Percentiles rank a stretch among this genome's conserved stretches.
Conservation (phyloP, 495 filamentous ascomycete genomes). For the Annulohypoxylon maeteangense region DNA sequence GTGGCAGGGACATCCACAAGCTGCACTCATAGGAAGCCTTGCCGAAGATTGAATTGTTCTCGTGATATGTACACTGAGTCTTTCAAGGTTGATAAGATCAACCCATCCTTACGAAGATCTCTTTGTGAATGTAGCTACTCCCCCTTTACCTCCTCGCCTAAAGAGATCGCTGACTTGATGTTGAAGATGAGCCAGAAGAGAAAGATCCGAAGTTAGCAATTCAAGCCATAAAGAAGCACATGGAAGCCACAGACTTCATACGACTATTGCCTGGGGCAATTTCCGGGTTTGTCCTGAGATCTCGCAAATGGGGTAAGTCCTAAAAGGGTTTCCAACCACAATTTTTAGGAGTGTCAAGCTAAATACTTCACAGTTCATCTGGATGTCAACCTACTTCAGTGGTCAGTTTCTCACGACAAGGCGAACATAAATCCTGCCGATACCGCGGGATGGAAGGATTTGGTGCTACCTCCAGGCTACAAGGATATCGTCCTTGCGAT, state of each 20-base stretch:
- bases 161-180: neutral
- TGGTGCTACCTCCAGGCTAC: neutral
- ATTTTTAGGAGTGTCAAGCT: neutral
- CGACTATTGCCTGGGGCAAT: neutral
- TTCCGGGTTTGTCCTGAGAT: neutral
- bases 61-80: slow-evolving; percentile 2
- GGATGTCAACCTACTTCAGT: neutral
- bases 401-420: neutral
- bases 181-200: slow-evolving; percentile 1
- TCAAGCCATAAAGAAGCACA: neutral
- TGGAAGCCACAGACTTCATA: slow-evolving; percentile 3
- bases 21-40: neutral
- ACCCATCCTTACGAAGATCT: neutral
- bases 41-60: neutral
- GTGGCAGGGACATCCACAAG: neutral
- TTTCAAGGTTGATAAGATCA: slow-evolving; percentile 1
- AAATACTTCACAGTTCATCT: neutral
- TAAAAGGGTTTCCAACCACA: neutral
- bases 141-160: neutral
- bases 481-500: slow-evolving; percentile 15
- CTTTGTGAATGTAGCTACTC: neutral
- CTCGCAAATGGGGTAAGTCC: slow-evolving; percentile 10
- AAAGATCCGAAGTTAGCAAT: slow-evolving; percentile 7
- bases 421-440: neutral
- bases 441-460: neutral